Base-by-base conservation (phyloP, 1,284 basidiomycete genomes). In the Amylostereum chailletii region DNA sequence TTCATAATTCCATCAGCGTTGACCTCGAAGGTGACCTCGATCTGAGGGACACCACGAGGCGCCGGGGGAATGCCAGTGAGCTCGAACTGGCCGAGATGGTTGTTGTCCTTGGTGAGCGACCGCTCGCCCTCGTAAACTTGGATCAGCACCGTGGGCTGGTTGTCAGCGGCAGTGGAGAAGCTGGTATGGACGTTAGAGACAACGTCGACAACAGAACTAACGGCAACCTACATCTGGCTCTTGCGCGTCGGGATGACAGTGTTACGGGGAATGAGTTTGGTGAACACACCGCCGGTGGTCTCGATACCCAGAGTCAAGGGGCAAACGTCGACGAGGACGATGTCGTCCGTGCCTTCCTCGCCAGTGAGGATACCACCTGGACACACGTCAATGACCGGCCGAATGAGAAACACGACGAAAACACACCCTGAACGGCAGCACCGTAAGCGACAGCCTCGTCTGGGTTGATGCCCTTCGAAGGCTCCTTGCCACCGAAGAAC, bases 191-290 rank as follows among this genome's bases (percentile, higher is more conserved):
- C 41, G 30, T 51, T 7, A 19, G 19, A 19, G 19, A 19, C 19
- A 19, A 19, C 19, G 19, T 19, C 19, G 19, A 19, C 19, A 19
- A 19, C 19, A 19, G 19, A 19, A 19, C 19, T 19, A 19, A 19
- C 19, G 19, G 19, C 19, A 1, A 69, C 76, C 2, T 56, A 83
- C 81, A 95, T 95, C 72, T 97, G 92, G 53, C 84, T 86, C 79
- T 99, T 98, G 79, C 92, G 91, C 65, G 95, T 97, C 51, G 94
- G 94, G 59, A 99, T 92, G 64, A 95, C 91, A 33, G 95, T 97
- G 86, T 97, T 97, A 62, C 94, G 89, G 54, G 89, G 79, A 61
- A 95, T 95, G 61, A 98, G 81, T 74, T 95, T 94, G 64, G 94
- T 97, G 81, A 98, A 93, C 61, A 98, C 94, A 71, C 94, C 95